Evolutionary conservation across 805 yeast species (phyloP), one percentile per base, ranked within the genome.

Genomic region (Blastobotrys terrestris): DNA sequence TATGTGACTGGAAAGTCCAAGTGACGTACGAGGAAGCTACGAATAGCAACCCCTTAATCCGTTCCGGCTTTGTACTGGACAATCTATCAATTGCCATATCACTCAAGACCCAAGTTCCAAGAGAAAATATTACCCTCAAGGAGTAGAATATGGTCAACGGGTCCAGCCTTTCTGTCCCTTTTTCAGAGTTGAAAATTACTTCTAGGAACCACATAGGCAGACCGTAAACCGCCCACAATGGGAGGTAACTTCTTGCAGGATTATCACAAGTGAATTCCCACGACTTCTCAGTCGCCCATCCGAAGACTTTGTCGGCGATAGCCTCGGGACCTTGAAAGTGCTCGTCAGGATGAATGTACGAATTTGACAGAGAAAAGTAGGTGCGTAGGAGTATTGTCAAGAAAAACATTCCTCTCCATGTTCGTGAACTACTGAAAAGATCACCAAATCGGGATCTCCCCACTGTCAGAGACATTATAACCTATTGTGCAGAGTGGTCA

Each of bases 281-380:
- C 0, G 97, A 91, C 0, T 76, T 61, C 65, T 68, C 73, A 22
- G 73, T 67, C 53, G 65, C 72, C 76, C 65, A 81, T 11, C 73
- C 74, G 55, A 68, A 72, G 21, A 77, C 59, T 21, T 62, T 66
- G 39, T 63, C 63, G 20, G 83, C 74, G 20, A 92, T 63, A 0
- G 85, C 84, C 65, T 90, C 95, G 47, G 95, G 78, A n/a, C 84
- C 79, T 66, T 95, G 99, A 66, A 88, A 87, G 66, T 91, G 97
- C 70, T 94, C 99, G 73, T 94, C 99, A 0, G 99, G 99, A 60
- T 95, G 99, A 47, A 94, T 83, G 64, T 95, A 94, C 0, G 97
- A 87, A 31, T 85, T 77, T 52, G 85, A 80, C 1, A 86, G 64
- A 0, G 86, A 82, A 45, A 88, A 71, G 21, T 77, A 70, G 19